Conservation (phyloP, 345 rosid species). For the Eucalyptus erythrocorys region DNA sequence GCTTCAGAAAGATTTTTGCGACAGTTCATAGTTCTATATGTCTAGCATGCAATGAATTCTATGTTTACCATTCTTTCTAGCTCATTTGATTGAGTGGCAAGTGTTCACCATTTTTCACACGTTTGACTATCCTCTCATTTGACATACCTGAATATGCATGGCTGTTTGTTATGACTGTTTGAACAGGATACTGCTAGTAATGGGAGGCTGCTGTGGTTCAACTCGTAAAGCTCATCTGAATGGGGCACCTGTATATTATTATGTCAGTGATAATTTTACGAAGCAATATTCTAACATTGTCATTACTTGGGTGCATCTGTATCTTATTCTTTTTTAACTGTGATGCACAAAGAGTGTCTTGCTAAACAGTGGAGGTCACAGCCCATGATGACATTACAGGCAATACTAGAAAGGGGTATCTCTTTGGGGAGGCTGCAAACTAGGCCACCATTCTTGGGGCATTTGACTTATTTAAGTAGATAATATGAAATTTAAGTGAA, state of each 20-base stretch:
- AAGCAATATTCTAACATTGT: not conserved
- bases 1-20: not conserved
- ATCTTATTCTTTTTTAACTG: not conserved
- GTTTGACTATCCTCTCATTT: not conserved
- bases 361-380: not conserved
- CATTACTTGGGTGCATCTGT: not conserved
- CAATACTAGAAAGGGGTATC: not conserved
- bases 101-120: not conserved
- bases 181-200: constrained; percentile 18
- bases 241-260: constrained; percentile 72
- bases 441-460: not conserved
- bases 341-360: not conserved
- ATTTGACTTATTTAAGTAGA: not conserved
- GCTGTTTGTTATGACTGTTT: not conserved
- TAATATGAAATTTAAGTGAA: not conserved
- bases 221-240: constrained; percentile 64
- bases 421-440: not conserved
- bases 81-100: not conserved
- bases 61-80: not conserved
- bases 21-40: not conserved
- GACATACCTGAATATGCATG: constrained; percentile 1
- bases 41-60: not conserved
- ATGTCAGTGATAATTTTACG: constrained; percentile 31
- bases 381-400: not conserved
- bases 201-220: constrained; percentile 97